Conservation (phyloP, 768 basidiomycete species). For the Rhizopogon sp. region DNA sequence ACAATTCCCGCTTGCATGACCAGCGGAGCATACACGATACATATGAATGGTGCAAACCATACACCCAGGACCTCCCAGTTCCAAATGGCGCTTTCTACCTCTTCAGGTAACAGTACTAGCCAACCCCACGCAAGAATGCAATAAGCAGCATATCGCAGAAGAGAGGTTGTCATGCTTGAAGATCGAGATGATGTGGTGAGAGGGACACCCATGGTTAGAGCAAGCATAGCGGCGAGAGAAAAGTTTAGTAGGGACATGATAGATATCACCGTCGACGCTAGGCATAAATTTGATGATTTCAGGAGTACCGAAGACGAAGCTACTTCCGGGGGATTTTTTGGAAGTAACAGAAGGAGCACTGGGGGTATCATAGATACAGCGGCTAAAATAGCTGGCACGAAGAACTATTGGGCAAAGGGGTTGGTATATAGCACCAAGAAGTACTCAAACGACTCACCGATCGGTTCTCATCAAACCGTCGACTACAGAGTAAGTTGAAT, state of each 20-base stretch:
- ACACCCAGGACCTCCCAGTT: slow-evolving; percentile 76
- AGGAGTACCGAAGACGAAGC: slow-evolving; percentile 47
- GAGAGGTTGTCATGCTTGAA: slow-evolving; percentile 14
- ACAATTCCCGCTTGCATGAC: slow-evolving; percentile 67
- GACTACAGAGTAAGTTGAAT: slow-evolving; percentile 43
- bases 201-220: slow-evolving; percentile 60
- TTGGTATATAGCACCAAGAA: neutral
- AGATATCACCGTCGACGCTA: slow-evolving; percentile 82
- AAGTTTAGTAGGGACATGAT: slow-evolving; percentile 89
- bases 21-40: slow-evolving; percentile 73
- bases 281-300: slow-evolving; percentile 73
- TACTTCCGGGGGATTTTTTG: slow-evolving; percentile 17
- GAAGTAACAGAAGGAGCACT: slow-evolving; percentile 24
- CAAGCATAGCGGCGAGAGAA: slow-evolving; percentile 74
- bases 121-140: slow-evolving; percentile 50
- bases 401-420: slow-evolving; percentile 10
- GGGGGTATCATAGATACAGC: slow-evolving; percentile 28
- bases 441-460: slow-evolving; percentile 29
- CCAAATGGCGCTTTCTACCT: slow-evolving; percentile 52
- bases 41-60: slow-evolving; percentile 82
- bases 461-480: slow-evolving; percentile 38
- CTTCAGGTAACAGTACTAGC: slow-evolving; percentile 42
- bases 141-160: slow-evolving; percentile 36
- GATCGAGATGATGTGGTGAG: slow-evolving; percentile 37
- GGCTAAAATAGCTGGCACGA: slow-evolving; percentile 24